Evolutionary conservation across 345 rosid genomes (phyloP), one percentile per base, ranked within the genome.

Genomic region (Salix viminalis): DNA sequence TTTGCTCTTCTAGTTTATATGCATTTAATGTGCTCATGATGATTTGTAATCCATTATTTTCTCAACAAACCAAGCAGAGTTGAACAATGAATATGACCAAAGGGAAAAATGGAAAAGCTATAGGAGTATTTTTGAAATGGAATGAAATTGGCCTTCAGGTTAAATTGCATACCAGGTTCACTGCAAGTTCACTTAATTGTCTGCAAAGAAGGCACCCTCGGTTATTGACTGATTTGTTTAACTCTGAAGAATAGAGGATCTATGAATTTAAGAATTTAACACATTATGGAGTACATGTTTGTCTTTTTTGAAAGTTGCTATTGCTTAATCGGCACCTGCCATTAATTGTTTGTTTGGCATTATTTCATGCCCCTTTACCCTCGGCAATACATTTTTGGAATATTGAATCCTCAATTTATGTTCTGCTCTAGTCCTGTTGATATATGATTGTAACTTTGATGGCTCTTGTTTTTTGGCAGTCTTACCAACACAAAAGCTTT

Each of bases 401-500:
- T 65, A 37, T 19, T 5, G 32, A 54, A 52, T 71, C 70, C 46
- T 70, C 10, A 15, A 46, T 32, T 56, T 60, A 19, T 58, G 26
- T 46, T 72, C 14, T 16, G 64, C 32, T 66, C 30, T 66, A 50
- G 65, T 68, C 19, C 16, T 64, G 56, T 76, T 78, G n/a, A 65
- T 72, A 62, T 67, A 32, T 36, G 61, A 21, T 67, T 52, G 32
- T 23, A 3, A 74, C 62, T 50, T 72, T 21, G 41, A 28, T 56
- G 18, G 28, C 48, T 41, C 70, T 52, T 52, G 10, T 19, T 18
- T 52, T 52, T 52, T 18, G 58, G n/a, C 23, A 78, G 83, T 87
- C 88, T 75, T 90, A 85, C 76, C 90, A 94, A 85, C 85, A 89
- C 79, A 90, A 89, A 78, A 84, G 90, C 24, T 86, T 90, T 68